A percentile compares a stretch with the other conserved stretches of the same genome.
Conservation (phyloP, 371 early-diverging fungal species). For the Polyrhizophydium stewartii region DNA sequence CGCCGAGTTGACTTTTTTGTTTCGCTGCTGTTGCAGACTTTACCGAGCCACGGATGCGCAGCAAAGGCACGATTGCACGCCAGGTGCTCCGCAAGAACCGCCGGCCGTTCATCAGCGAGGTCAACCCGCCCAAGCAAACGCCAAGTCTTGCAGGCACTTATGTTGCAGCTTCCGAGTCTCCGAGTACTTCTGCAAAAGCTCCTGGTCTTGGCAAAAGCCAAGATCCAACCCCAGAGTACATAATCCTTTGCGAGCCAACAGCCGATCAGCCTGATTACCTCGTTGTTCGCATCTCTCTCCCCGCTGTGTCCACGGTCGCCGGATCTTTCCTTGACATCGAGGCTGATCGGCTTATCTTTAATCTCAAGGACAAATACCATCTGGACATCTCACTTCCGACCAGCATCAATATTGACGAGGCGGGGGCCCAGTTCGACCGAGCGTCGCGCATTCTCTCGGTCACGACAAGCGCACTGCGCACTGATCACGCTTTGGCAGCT, state of each 20-base stretch:
- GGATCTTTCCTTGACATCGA: slow-evolving; percentile 37
- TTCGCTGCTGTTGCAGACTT: no score
- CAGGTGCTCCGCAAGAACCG: slow-evolving; percentile 56
- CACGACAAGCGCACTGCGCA: no score
- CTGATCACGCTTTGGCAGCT: no score
- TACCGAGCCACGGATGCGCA: slow-evolving; percentile 50
- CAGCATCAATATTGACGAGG: slow-evolving; percentile 17
- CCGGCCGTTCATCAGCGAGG: slow-evolving; percentile 44
- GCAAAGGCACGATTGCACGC: slow-evolving; percentile 56
- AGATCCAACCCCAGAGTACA: slow-evolving; percentile 6
- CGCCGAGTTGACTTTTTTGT: no score
- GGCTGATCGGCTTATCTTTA: slow-evolving; percentile 20
- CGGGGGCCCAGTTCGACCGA: slow-evolving; percentile 27
- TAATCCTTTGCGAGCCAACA: slow-evolving; percentile 12
- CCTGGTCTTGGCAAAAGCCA: no score
- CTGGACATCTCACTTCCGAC: slow-evolving; percentile 12
- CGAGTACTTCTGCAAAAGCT: no score
- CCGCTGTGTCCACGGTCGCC: slow-evolving; percentile 26
- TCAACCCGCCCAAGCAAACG: slow-evolving; percentile 8
- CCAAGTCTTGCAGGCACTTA: no score
- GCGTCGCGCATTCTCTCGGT: slow-evolving; percentile 15
- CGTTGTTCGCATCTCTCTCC: slow-evolving; percentile 35
- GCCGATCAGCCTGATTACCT: slow-evolving; percentile 18
- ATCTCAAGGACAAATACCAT: slow-evolving; percentile 1
- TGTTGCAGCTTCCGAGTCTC: no score